Conservation (phyloP, 306 rosid genomes). For the Citrullus mucosospermus region DNA sequence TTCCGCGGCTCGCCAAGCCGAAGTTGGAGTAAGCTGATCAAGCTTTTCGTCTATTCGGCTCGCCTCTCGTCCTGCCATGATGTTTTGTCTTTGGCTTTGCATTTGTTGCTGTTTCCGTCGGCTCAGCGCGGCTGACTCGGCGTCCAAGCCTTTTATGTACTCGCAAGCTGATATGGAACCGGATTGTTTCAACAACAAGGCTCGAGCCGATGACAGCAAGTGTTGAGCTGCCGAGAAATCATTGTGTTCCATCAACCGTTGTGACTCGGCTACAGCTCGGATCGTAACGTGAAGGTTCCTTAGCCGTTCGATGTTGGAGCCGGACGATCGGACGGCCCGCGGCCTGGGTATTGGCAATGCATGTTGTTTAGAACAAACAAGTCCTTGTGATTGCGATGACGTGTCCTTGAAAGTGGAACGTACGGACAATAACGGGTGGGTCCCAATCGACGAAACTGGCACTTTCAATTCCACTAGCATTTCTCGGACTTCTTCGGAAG, state of each 20-base stretch:
- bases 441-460: constrained; percentile 36
- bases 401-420: constrained; percentile 49
- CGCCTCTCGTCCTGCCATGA: not conserved
- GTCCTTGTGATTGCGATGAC: constrained; percentile 33
- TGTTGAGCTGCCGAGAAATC: constrained; percentile 53
- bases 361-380: constrained; percentile 35
- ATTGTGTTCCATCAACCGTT: constrained; percentile 35
- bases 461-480: constrained; percentile 59
- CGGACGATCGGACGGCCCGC: constrained; percentile 52
- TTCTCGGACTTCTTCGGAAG: constrained; percentile 64
- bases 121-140: constrained; percentile 48
- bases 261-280: constrained; percentile 72
- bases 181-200: constrained; percentile 47
- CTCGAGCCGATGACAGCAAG: constrained; percentile 64
- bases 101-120: constrained; percentile 33
- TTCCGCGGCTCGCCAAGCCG: constrained; percentile 98
- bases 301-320: constrained; percentile 33
- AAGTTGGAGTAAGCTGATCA: constrained; percentile 81
- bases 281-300: constrained; percentile 59
- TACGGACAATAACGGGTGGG: constrained; percentile 56
- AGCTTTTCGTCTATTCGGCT: constrained; percentile 36
- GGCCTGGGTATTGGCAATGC: constrained; percentile 49
- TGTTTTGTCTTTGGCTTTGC: constrained; percentile 20
- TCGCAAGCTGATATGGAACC: constrained; percentile 38
- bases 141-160: constrained; percentile 45